Evolutionary conservation across 2,329 filamentous ascomycete species (phyloP).

Genomic region (Penicillium sp.): DNA sequence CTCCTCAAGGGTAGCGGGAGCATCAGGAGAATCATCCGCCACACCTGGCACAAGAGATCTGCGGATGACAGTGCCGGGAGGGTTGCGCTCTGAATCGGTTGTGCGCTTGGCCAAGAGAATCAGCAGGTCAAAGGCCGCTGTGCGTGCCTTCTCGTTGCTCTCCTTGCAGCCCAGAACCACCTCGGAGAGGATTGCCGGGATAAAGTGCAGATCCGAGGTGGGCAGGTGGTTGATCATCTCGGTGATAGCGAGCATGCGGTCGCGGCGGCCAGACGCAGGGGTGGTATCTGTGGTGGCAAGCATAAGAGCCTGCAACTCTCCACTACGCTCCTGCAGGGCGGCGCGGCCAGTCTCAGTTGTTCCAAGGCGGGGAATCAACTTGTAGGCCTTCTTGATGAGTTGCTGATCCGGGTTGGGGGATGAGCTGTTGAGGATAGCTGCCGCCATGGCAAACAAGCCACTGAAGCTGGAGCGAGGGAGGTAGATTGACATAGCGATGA

Average conservation of each 20-base stretch:
- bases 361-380: constrained; percentile 86
- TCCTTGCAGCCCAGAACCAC: constrained; percentile 97
- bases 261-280: constrained; percentile 79
- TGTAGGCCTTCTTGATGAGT: constrained; percentile 98
- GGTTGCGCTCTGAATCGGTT: constrained; percentile 58
- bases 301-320: constrained; percentile 79
- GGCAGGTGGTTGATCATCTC: constrained; percentile 79
- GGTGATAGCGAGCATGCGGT: constrained; percentile 78
- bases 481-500: constrained; percentile 94
- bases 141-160: constrained; percentile 91
- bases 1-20: constrained; percentile 81
- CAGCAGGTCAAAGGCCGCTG: constrained; percentile 83
- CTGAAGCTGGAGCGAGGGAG: constrained; percentile 83
- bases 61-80: constrained; percentile 69
- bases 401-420: constrained; percentile 66
- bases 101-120: constrained; percentile 86
- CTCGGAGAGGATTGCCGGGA: constrained; percentile 86
- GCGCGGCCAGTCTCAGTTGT: constrained; percentile 73
- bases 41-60: constrained; percentile 87
- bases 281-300: constrained; percentile 79
- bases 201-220: constrained; percentile 79
- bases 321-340: constrained; percentile 73
- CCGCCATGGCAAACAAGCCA: constrained; percentile 81
- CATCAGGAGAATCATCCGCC: constrained; percentile 74
- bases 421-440: constrained; percentile 71